Evolutionary conservation across 164 flowering plant species (phyloP).

Genomic region (Stephania cephalantha): DNA sequence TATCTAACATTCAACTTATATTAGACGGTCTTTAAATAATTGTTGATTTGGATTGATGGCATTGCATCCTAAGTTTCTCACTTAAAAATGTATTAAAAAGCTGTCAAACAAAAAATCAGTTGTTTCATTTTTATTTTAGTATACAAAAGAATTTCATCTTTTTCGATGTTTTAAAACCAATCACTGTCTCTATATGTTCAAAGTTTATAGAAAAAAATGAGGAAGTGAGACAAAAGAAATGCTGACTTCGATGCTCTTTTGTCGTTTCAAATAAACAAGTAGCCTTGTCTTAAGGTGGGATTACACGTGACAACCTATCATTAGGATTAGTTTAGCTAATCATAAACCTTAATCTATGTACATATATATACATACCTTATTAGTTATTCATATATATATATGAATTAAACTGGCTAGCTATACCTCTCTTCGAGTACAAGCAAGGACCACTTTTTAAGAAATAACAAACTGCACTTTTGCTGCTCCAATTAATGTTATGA

Average conservation of each 20-base stretch:
- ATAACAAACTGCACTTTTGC: not conserved
- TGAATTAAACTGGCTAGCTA: not conserved
- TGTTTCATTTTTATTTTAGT: not conserved
- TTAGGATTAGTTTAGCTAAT: not conserved
- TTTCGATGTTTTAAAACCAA: not conserved
- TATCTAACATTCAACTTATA: not conserved
- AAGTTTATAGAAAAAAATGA: not conserved
- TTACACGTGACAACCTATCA: conserved; percentile 15
- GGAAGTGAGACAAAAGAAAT: conserved; percentile 15
- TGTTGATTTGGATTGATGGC: not conserved
- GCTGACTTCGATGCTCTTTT: conserved; percentile 16
- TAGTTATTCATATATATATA: too few relatives aligned
- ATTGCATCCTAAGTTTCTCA: not conserved
- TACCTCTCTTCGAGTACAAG: conserved; percentile 8
- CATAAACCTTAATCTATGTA: too few relatives aligned
- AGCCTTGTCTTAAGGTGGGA: conserved; percentile 6
- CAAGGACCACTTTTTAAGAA: not conserved
- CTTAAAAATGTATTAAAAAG: not conserved
- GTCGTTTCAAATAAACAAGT: conserved; percentile 3
- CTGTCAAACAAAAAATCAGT: too few relatives aligned
- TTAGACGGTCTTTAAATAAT: not conserved
- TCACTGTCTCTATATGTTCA: not conserved
- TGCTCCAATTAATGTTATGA: not conserved
- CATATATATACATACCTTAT: too few relatives aligned
- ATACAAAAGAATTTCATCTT: not conserved